These are phyloP conservation scores for Pseudonitzschia pungens DNA, from an alignment of 108 stramenopile species.

Conservation along the genomic window DNA sequence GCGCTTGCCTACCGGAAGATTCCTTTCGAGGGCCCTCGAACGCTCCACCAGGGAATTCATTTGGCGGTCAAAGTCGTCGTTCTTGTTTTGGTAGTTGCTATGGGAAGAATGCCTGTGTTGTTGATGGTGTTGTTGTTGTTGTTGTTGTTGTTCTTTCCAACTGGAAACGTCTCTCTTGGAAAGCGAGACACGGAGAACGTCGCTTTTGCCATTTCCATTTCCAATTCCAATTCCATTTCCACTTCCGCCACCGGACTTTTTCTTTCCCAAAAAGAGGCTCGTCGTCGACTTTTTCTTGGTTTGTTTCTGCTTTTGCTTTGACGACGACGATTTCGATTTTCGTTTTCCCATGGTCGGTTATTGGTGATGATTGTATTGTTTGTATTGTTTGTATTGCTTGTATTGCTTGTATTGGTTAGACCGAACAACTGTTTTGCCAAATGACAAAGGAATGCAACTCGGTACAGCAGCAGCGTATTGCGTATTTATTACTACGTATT, in stretches of 20 bases:
- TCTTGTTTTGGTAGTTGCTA: not conserved
- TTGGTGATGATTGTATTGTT: no score
- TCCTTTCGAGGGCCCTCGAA: not conserved
- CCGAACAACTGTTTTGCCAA: no score
- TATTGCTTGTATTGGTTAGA: no score
- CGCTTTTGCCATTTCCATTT: no score
- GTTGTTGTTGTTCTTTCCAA: not conserved
- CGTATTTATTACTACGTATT: no score
- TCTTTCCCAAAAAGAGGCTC: not conserved
- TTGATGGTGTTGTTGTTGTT: not conserved
- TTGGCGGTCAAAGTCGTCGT: slow-evolving; percentile 8
- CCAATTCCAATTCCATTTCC: no score
- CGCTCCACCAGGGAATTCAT: slow-evolving; percentile 11
- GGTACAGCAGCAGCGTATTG: no score
- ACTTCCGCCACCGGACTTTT: not conserved
- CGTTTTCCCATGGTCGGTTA: not conserved
- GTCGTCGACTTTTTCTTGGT: not conserved
- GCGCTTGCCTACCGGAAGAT: not conserved
- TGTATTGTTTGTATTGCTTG: no score
- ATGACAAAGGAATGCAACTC: no score
- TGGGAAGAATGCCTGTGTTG: no score
- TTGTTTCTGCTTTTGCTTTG: not conserved
- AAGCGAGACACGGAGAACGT: no score
- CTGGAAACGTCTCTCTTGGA: no score
- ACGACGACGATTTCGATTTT: not conserved